phyloP scores from a whole-genome alignment of 805 yeast species.

The Nakazawaea ernobii region DNA sequence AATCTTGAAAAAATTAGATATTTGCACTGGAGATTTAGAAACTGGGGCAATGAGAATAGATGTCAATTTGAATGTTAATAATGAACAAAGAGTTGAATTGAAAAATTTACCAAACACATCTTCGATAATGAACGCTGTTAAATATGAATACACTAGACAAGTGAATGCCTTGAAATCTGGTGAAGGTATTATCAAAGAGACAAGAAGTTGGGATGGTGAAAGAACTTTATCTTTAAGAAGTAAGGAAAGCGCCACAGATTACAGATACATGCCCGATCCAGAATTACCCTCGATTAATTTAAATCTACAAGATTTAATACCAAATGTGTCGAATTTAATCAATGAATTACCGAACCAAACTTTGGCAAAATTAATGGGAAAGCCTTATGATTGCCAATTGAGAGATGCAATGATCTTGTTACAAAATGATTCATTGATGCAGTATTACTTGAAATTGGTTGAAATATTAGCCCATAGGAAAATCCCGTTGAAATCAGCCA shows the following conservation, averaged over 20 bases:
- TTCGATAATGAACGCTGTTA: slow-evolving; percentile 72
- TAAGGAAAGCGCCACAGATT: slow-evolving; percentile 81
- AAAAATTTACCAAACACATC: slow-evolving; percentile 84
- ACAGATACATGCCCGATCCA: slow-evolving; percentile 92
- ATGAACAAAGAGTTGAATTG: slow-evolving; percentile 74
- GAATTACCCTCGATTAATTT: slow-evolving; percentile 65
- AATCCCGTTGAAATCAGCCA: slow-evolving; percentile 34
- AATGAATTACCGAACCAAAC: slow-evolving; percentile 63
- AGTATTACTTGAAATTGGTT: slow-evolving; percentile 46
- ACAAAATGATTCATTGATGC: slow-evolving; percentile 39
- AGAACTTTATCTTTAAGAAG: slow-evolving; percentile 62
- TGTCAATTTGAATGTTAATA: slow-evolving; percentile 80
- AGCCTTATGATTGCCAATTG: slow-evolving; percentile 52
- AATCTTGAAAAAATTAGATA: slow-evolving; percentile 57
- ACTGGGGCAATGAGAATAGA: slow-evolving; percentile 95
- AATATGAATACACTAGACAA: slow-evolving; percentile 72
- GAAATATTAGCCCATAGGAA: slow-evolving; percentile 14
- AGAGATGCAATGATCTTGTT: slow-evolving; percentile 74
- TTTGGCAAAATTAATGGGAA: slow-evolving; percentile 33
- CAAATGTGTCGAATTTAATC: slow-evolving; percentile 31
- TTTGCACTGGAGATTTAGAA: slow-evolving; percentile 88
- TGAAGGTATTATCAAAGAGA: slow-evolving; percentile 38
- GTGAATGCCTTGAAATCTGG: slow-evolving; percentile 32
- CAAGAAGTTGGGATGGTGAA: slow-evolving; percentile 89
- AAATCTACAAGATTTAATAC: slow-evolving; percentile 32